phyloP scores from a whole-genome alignment of 176 grass and related monocot species.

The Carex pumila region DNA sequence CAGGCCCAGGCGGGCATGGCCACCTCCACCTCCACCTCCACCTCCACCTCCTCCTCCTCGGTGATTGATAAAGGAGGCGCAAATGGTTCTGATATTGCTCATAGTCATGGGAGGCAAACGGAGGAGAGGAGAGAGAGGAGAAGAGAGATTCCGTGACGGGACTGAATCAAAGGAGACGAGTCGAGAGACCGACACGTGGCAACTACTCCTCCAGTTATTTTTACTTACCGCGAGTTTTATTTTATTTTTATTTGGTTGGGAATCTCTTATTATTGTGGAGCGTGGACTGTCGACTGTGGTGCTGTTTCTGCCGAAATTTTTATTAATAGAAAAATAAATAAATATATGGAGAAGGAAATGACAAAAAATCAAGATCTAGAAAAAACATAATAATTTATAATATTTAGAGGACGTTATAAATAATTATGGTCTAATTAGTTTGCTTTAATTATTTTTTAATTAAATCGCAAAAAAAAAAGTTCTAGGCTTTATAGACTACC shows the following conservation, averaged over 20 bases:
- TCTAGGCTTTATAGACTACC: too few relatives aligned
- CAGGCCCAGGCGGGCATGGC: slow-evolving; percentile 22
- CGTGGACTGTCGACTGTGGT: too few relatives aligned
- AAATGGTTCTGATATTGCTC: slow-evolving; percentile 55
- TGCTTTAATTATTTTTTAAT: too few relatives aligned
- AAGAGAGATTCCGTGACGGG: slow-evolving; percentile 30
- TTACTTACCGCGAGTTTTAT: neutral
- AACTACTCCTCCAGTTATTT: neutral
- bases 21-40: neutral
- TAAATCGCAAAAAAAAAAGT: too few relatives aligned
- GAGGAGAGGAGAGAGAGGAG: neutral
- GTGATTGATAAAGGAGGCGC: slow-evolving; percentile 41
- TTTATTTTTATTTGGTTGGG: neutral
- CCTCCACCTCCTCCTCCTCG: slow-evolving; percentile 15
- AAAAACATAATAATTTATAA: too few relatives aligned
- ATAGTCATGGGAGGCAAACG: slow-evolving; percentile 63
- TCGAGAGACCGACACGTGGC: slow-evolving; percentile 40
- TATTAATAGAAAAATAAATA: too few relatives aligned
- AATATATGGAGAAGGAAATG: too few relatives aligned
- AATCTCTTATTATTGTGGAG: neutral
- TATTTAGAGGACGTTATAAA: too few relatives aligned
- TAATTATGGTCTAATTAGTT: too few relatives aligned
- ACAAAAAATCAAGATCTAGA: too few relatives aligned
- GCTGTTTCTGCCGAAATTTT: too few relatives aligned
- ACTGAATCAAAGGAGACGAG: slow-evolving; percentile 42